Base-by-base conservation (phyloP, 2,329 filamentous ascomycete species). In the Fusarium graminum region DNA sequence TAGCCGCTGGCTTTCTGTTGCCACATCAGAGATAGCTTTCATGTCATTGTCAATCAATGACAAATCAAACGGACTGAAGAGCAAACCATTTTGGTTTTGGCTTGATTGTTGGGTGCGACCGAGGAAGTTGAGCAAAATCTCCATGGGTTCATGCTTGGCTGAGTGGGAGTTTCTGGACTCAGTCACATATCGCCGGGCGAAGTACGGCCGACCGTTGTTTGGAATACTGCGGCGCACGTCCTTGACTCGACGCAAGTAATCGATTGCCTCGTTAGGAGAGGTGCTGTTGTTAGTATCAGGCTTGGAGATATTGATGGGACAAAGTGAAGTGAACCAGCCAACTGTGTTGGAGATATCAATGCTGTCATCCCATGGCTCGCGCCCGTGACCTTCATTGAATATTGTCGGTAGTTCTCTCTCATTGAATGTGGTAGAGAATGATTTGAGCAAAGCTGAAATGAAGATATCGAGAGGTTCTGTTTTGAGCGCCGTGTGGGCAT, bases 271-370 rank as follows among this genome's bases (percentile, higher is more conserved):
- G n/a, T 13, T 10, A 4, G 45, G 29, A 4, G 50, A 40, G 19
- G 57, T 13, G 5, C 32, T 38, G 7, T 17, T 29, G 7, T 29
- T 29, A 29, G 9, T 29, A 7, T 12, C 28, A 7, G 28, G 14
- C 10, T 50, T 47, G 7, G 61, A 29, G 3, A 75, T 16, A 0
- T 65, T 68, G 0, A 80, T 39, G 0, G 81, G 80, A 16, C 70
- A 75, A 13, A 82, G 71, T 0, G 79, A 79, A 1, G 81, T 82
- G 54, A 83, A 83, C 81, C 81, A 83, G 6, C 81, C 81, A 1
- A 83, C 77, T 0, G 79, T 82, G 2, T 72, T 61, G 0, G 80
- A 78, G 2, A 79, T 63, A 46, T 82, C 76, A 10, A 79, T 63
- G 1, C 41, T 29, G 3, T 67, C 29, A 25, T 74, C 70, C 72